phyloP scores from a whole-genome alignment of 1,139 yeast genomes.

The Eremothecium sinecaudum region DNA sequence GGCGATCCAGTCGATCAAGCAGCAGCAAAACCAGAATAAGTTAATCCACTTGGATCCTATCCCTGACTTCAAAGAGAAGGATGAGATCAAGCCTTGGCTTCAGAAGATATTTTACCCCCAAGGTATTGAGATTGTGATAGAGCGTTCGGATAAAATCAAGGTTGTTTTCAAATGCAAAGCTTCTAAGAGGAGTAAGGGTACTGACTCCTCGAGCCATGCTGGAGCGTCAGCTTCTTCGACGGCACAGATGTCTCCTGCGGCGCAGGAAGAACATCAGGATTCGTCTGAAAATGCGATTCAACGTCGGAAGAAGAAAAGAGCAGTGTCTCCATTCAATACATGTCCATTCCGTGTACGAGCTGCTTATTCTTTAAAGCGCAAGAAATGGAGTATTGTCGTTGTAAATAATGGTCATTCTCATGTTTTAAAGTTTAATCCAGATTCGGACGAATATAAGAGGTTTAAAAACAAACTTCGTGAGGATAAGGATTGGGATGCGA shows the following conservation, averaged over 20 bases:
- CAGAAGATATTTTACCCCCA: conserved; percentile 39
- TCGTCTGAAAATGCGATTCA: conserved; percentile 1
- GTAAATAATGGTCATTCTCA: conserved; percentile 45
- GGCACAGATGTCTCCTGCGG: conserved; percentile 2
- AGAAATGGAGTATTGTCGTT: conserved; percentile 53
- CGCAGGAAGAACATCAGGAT: background rate
- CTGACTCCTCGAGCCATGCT: background rate
- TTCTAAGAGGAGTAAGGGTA: conserved; percentile 25
- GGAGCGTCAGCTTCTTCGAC: background rate
- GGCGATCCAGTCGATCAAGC: conserved; percentile 14
- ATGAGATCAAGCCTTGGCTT: conserved; percentile 62
- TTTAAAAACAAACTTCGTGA: conserved; percentile 26
- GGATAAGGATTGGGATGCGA: conserved; percentile 26
- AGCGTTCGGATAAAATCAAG: conserved; percentile 58
- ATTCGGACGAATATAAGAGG: conserved; percentile 29
- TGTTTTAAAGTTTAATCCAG: conserved; percentile 28
- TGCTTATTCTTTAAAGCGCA: conserved; percentile 47
- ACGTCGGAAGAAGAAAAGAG: conserved; percentile 23
- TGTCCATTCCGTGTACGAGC: conserved; percentile 69
- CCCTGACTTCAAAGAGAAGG: conserved; percentile 36
- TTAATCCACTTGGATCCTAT: conserved; percentile 32
- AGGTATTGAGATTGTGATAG: conserved; percentile 57
- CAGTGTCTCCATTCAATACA: conserved; percentile 31
- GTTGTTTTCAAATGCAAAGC: conserved; percentile 62
- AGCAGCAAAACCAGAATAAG: conserved; percentile 25